Percentiles rank a stretch among this genome's conserved stretches.
phyloP scores from a whole-genome alignment of 192 early-diverging fungal genomes.

The Lobulomyces angularis region DNA sequence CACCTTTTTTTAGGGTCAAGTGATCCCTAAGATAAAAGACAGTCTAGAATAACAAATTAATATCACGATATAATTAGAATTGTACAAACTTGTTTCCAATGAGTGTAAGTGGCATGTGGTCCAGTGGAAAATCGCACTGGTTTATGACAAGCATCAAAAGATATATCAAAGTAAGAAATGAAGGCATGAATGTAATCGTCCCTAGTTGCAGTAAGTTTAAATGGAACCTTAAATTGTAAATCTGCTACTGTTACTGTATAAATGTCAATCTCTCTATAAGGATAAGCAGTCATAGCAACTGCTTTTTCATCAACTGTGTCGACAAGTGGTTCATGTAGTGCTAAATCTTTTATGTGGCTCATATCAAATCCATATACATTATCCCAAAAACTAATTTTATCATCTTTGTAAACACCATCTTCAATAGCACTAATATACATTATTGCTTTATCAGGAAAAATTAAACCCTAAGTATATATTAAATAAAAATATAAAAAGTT shows the following conservation, averaged over 20 bases:
- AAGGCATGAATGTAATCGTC: slow-evolving; percentile 89
- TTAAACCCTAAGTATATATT: too few relatives aligned
- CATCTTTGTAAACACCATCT: slow-evolving; percentile 89
- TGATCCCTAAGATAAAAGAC: slow-evolving; percentile 82
- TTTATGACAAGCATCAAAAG: slow-evolving; percentile 84
- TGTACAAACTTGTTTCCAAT: slow-evolving; percentile 84
- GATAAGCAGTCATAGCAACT: slow-evolving; percentile 63
- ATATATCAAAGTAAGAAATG: slow-evolving; percentile 93
- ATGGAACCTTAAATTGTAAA: slow-evolving; percentile 70
- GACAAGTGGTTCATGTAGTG: slow-evolving; percentile 84
- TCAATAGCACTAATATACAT: slow-evolving; percentile 85
- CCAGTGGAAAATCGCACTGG: slow-evolving; percentile 67
- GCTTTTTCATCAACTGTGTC: slow-evolving; percentile 84
- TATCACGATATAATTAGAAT: not conserved
- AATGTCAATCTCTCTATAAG: slow-evolving; percentile 69
- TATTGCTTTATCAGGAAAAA: slow-evolving; percentile 75
- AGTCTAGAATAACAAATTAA: slow-evolving; percentile 42
- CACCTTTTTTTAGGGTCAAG: slow-evolving; percentile 60
- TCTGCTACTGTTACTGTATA: slow-evolving; percentile 83
- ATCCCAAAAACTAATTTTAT: slow-evolving; percentile 86
- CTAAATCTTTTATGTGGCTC: slow-evolving; percentile 80
- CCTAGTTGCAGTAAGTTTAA: slow-evolving; percentile 59
- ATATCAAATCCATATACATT: slow-evolving; percentile 96
- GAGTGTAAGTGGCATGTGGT: slow-evolving; percentile 80
- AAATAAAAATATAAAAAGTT: too few relatives aligned